Evolutionary conservation across 2,329 filamentous ascomycete species (phyloP).

Genomic region (Sporothrix pseudoabietina): DNA sequence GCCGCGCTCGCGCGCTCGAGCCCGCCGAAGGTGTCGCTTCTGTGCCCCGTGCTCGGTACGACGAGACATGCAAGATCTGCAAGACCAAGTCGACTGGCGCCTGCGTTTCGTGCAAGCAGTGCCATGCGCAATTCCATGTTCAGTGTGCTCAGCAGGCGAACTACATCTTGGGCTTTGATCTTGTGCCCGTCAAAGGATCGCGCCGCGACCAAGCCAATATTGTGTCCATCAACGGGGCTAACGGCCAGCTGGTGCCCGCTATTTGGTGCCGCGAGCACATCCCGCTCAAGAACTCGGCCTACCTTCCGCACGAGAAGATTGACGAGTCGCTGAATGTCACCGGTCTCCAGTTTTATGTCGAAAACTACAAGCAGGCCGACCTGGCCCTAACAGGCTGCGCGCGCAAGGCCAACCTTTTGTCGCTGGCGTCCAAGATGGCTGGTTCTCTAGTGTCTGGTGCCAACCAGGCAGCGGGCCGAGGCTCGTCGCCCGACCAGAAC

Average conservation of each 20-base stretch:
- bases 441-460: background rate
- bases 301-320: constrained; percentile 76
- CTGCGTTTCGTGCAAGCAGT: constrained; percentile 80
- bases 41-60: constrained; percentile 72
- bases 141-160: constrained; percentile 85
- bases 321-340: constrained; percentile 68
- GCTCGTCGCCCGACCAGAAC: constrained; percentile 13
- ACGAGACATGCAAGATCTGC: constrained; percentile 82
- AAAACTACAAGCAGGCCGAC: constrained; percentile 93
- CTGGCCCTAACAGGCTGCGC: constrained; percentile 86
- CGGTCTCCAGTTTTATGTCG: constrained; percentile 82
- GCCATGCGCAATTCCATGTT: constrained; percentile 73
- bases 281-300: constrained; percentile 70
- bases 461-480: background rate
- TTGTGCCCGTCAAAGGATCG: constrained; percentile 86
- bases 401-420: constrained; percentile 82
- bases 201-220: constrained; percentile 78
- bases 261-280: constrained; percentile 91
- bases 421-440: constrained; percentile 60
- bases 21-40: constrained; percentile 88
- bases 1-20: constrained; percentile 76
- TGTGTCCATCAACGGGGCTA: constrained; percentile 78
- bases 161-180: constrained; percentile 85
- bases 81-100: constrained; percentile 64
- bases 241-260: constrained; percentile 77